Percentiles rank a stretch among this genome's conserved stretches.
Conservation (phyloP, 164 flowering plant species). For the Buxus sempervirens region DNA sequence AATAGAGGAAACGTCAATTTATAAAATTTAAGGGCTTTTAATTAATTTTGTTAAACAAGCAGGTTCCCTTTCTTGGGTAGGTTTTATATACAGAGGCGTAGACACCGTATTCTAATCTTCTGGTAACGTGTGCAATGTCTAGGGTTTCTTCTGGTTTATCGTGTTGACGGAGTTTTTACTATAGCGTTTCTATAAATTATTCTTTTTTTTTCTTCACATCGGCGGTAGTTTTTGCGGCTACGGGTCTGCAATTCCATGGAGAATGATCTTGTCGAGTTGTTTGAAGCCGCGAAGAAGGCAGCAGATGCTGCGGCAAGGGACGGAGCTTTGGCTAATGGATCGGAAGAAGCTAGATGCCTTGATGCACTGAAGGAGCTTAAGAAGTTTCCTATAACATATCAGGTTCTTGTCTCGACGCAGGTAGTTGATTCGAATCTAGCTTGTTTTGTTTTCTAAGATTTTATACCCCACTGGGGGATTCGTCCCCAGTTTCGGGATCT, state of each 20-base stretch:
- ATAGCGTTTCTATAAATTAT: background rate
- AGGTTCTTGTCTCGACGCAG: slow-evolving; percentile 77
- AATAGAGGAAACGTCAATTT: too few species aligned
- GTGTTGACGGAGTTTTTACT: background rate
- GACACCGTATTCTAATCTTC: too few species aligned
- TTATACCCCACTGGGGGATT: background rate
- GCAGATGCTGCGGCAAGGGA: slow-evolving; percentile 59
- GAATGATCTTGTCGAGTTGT: slow-evolving; percentile 69
- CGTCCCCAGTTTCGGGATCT: background rate
- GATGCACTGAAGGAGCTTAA: slow-evolving; percentile 64
- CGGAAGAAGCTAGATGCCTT: slow-evolving; percentile 67
- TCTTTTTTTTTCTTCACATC: background rate
- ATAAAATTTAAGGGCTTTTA: too few species aligned
- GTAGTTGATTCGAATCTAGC: slow-evolving; percentile 20
- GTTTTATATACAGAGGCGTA: too few species aligned
- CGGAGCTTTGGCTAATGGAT: slow-evolving; percentile 28
- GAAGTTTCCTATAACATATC: slow-evolving; percentile 58
- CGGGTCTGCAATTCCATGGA: slow-evolving; percentile 41
- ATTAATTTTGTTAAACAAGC: too few species aligned
- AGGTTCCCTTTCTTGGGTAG: too few species aligned
- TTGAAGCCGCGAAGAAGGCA: slow-evolving; percentile 75
- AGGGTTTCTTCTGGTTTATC: background rate
- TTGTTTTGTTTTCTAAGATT: background rate
- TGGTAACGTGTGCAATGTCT: background rate
- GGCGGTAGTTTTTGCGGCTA: background rate